These are phyloP conservation scores for Grosmannia serpens DNA, from an alignment of 2,329 filamentous ascomycete genomes.

Conservation along the genomic window DNA sequence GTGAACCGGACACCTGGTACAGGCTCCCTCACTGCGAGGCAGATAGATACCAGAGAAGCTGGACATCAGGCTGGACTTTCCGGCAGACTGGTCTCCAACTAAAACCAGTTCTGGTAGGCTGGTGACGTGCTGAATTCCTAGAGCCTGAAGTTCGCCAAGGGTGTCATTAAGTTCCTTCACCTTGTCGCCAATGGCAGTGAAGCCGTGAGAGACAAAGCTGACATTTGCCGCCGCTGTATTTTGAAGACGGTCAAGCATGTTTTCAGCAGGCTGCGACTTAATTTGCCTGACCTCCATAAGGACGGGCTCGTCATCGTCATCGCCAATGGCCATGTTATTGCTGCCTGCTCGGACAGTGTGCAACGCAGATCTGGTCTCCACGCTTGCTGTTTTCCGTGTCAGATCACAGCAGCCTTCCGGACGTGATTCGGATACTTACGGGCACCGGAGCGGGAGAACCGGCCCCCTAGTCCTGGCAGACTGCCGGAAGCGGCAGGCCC, in stretches of 20 bases:
- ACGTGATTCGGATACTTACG: conserved; percentile 12
- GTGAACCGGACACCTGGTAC: conserved; percentile 70
- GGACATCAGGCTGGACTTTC: conserved; percentile 62
- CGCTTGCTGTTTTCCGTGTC: conserved; percentile 16
- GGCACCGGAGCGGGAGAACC: conserved; percentile 11
- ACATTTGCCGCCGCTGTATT: conserved; percentile 5
- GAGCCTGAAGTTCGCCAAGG: conserved; percentile 55
- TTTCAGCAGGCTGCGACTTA: conserved; percentile 1
- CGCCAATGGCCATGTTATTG: conserved; percentile 2
- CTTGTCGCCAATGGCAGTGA: conserved; percentile 46
- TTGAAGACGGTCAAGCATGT: neutral
- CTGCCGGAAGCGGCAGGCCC: neutral
- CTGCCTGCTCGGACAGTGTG: neutral
- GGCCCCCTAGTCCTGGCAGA: neutral
- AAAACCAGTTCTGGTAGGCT: conserved; percentile 70
- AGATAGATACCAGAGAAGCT: conserved; percentile 59
- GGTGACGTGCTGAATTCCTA: conserved; percentile 61
- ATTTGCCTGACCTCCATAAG: conserved; percentile 18
- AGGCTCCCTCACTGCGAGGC: conserved; percentile 59
- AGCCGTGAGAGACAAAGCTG: conserved; percentile 27
- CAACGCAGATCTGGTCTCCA: conserved; percentile 12
- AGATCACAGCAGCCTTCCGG: neutral
- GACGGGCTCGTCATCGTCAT: conserved; percentile 14
- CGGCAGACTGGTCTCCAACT: conserved; percentile 74
- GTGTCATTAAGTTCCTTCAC: conserved; percentile 55